A percentile compares a stretch with the other conserved stretches of the same genome.
Evolutionary conservation across 768 basidiomycete species (phyloP).

Genomic region (Lactarius tabidus): DNA sequence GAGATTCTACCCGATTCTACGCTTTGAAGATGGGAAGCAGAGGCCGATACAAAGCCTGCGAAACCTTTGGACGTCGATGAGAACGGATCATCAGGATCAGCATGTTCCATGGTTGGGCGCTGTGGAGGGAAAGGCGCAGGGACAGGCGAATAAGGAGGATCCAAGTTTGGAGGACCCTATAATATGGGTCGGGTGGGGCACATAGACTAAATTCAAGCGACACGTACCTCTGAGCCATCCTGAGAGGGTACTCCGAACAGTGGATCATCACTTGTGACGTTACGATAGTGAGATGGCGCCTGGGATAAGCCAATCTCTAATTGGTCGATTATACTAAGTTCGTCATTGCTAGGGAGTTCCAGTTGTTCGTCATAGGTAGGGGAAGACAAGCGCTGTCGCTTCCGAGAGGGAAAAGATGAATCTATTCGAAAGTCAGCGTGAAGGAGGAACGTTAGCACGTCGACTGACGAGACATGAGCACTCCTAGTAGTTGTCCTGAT

Average conservation of each 20-base stretch:
- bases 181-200: background rate
- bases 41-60: conserved; percentile 7
- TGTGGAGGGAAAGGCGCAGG: background rate
- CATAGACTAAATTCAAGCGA: background rate
- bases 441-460: background rate
- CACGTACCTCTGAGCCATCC: background rate
- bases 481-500: background rate
- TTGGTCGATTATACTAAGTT: conserved; percentile 5
- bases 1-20: background rate
- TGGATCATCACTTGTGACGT: background rate
- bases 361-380: conserved; percentile 48
- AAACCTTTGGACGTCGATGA: conserved; percentile 1
- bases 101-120: background rate
- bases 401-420: conserved; percentile 43
- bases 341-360: conserved; percentile 45
- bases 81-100: conserved; percentile 19
- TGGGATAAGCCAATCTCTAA: conserved; percentile 17
- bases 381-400: conserved; percentile 59
- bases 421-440: conserved; percentile 14
- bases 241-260: background rate
- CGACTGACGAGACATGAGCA: conserved; percentile 6
- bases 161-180: background rate
- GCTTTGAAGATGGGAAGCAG: background rate
- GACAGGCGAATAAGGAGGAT: background rate
- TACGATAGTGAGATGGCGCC: background rate